A percentile compares a stretch with the other conserved stretches of the same genome.
These are phyloP conservation scores for Escallonia rubra DNA, from an alignment of 129 eudicot genomes.

Conservation along the genomic window DNA sequence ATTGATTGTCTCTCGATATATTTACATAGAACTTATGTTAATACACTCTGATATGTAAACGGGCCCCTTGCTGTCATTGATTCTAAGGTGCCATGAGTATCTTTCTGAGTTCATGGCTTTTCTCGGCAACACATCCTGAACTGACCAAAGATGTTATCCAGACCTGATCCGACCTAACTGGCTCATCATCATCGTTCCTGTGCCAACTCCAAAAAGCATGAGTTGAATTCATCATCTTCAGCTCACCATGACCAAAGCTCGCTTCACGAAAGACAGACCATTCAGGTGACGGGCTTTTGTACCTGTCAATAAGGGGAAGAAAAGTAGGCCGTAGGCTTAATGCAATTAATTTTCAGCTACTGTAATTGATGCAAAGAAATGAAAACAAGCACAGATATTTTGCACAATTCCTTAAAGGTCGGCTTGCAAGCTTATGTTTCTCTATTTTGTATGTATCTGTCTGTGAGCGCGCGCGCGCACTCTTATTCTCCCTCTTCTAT, in stretches of 20 bases:
- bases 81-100: slow-evolving; percentile 42
- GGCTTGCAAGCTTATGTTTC: no score
- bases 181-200: slow-evolving; percentile 92
- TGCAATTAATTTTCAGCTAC: no score
- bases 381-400: no score
- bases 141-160: slow-evolving; percentile 72
- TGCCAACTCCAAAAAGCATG: slow-evolving; percentile 99
- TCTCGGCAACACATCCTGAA: slow-evolving; percentile 49
- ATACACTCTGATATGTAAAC: not conserved
- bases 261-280: slow-evolving; percentile 98
- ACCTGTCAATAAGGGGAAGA: slow-evolving; percentile 34
- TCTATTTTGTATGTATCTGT: no score
- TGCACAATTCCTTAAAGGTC: no score
- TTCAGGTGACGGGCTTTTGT: slow-evolving; percentile 62
- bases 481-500: no score
- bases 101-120: slow-evolving; percentile 34
- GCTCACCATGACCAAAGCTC: slow-evolving; percentile 97
- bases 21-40: not conserved
- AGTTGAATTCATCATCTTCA: slow-evolving; percentile 60
- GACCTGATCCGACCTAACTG: slow-evolving; percentile 81
- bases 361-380: no score
- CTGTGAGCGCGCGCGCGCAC: no score
- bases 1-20: not conserved
- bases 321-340: no score
- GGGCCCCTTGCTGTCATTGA: not conserved